Percentiles rank a stretch among this genome's conserved stretches.
Evolutionary conservation across 495 filamentous ascomycete genomes (phyloP).

Genomic region (Glutinoglossum americanum): DNA sequence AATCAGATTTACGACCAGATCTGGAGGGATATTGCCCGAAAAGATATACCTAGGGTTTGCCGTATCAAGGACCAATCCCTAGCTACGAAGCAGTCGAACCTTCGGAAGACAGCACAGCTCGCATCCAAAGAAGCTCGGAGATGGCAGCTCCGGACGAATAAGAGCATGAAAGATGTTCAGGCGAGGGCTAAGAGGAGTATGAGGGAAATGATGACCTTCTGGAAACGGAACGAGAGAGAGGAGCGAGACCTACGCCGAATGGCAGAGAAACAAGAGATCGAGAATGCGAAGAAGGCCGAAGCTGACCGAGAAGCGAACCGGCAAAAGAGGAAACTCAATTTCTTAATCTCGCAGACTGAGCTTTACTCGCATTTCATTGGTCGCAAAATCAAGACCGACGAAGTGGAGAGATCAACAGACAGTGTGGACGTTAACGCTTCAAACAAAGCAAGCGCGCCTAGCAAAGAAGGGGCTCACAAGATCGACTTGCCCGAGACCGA

Average conservation of each 20-base stretch:
- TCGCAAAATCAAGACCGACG: slow-evolving; percentile 93
- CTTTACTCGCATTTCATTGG: slow-evolving; percentile 98
- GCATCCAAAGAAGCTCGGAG: slow-evolving; percentile 92
- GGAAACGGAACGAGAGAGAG: slow-evolving; percentile 96
- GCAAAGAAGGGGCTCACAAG: slow-evolving; percentile 23
- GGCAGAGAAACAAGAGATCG: slow-evolving; percentile 88
- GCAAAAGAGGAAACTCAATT: slow-evolving; percentile 96
- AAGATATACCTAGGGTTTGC: slow-evolving; percentile 80
- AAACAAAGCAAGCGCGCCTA: slow-evolving; percentile 21
- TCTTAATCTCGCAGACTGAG: slow-evolving; percentile 96
- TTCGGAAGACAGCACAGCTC: slow-evolving; percentile 91
- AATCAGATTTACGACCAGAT: slow-evolving; percentile 97
- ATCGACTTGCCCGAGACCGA: slow-evolving; percentile 37
- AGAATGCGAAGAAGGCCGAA: slow-evolving; percentile 89
- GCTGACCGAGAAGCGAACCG: slow-evolving; percentile 91
- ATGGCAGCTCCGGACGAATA: slow-evolving; percentile 95
- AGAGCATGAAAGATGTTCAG: slow-evolving; percentile 92
- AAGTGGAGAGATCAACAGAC: slow-evolving; percentile 73
- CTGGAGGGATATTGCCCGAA: slow-evolving; percentile 81
- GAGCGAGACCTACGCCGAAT: slow-evolving; percentile 85
- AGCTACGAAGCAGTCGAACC: slow-evolving; percentile 66
- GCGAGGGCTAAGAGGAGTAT: slow-evolving; percentile 93
- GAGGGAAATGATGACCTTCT: slow-evolving; percentile 99
- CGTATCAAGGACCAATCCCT: slow-evolving; percentile 68
- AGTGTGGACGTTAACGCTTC: slow-evolving; percentile 41